These are phyloP conservation scores for Syzygium jambos DNA, from an alignment of 345 rosid genomes.

Conservation along the genomic window DNA sequence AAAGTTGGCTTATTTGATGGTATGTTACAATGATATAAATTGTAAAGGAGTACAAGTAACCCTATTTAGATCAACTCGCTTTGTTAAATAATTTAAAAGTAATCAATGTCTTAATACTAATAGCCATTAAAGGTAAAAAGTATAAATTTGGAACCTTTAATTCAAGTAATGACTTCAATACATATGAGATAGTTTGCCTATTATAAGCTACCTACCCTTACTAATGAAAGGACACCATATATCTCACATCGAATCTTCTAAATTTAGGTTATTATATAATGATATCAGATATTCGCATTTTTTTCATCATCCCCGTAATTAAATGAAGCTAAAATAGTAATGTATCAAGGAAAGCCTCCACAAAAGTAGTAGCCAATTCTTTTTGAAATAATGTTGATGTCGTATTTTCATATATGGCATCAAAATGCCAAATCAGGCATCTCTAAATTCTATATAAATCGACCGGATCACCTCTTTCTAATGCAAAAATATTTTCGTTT, in stretches of 20 bases:
- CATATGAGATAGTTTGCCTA: not conserved
- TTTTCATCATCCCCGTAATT: not conserved
- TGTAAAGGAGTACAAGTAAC: too few relatives aligned
- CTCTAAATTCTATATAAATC: not conserved
- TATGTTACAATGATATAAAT: too few relatives aligned
- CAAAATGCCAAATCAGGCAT: not conserved
- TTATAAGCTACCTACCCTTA: not conserved
- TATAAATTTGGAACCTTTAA: not conserved
- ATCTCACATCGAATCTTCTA: not conserved
- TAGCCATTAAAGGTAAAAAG: not conserved
- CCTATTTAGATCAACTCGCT: too few relatives aligned
- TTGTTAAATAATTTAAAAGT: not conserved
- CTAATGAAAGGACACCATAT: not conserved
- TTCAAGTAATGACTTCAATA: not conserved
- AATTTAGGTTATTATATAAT: not conserved
- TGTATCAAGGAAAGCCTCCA: not conserved
- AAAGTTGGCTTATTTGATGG: too few relatives aligned
- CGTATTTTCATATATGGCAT: not conserved
- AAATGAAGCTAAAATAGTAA: not conserved
- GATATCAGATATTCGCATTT: not conserved
- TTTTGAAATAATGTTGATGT: not conserved
- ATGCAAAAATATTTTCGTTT: not conserved
- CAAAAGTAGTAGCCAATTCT: not conserved
- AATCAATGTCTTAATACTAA: not conserved
- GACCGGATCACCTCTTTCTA: not conserved